phyloP scores from a whole-genome alignment of 352 stramenopile genomes.

The Blastocystis hominis region DNA sequence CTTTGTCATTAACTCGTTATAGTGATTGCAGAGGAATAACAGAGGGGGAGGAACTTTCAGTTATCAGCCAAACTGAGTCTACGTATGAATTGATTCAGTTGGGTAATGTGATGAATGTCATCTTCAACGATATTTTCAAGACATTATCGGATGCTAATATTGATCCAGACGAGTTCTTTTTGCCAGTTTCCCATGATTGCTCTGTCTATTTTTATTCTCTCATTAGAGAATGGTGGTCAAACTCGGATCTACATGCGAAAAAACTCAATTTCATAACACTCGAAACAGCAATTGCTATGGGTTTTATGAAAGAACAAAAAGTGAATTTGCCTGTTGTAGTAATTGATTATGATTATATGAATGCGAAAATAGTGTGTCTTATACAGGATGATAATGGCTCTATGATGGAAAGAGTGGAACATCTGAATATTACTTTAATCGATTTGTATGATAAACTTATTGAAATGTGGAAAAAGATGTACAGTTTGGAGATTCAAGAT shows the following conservation, averaged over 20 bases:
- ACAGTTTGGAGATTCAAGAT: background rate
- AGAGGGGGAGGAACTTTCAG: background rate
- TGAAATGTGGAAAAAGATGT: background rate
- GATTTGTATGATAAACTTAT: background rate
- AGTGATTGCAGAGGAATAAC: background rate
- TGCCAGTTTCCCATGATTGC: background rate
- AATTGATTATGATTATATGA: background rate
- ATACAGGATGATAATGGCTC: background rate
- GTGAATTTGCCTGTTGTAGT: background rate
- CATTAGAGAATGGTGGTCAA: background rate
- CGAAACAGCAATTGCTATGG: background rate
- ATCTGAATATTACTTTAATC: background rate
- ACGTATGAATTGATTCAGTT: background rate
- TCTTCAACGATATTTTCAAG: background rate
- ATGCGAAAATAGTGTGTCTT: background rate
- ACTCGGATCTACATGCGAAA: background rate
- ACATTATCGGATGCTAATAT: background rate
- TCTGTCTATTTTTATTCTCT: background rate
- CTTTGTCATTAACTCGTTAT: background rate
- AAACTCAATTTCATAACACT: background rate
- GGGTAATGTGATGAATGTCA: background rate
- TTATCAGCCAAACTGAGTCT: background rate
- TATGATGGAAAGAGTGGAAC: background rate
- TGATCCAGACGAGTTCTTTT: background rate
- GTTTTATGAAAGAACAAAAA: background rate